Percentiles rank a stretch among this genome's conserved stretches.
Conservation (phyloP, 2,329 filamentous ascomycete species). For the Daldinia eschscholtzii region DNA sequence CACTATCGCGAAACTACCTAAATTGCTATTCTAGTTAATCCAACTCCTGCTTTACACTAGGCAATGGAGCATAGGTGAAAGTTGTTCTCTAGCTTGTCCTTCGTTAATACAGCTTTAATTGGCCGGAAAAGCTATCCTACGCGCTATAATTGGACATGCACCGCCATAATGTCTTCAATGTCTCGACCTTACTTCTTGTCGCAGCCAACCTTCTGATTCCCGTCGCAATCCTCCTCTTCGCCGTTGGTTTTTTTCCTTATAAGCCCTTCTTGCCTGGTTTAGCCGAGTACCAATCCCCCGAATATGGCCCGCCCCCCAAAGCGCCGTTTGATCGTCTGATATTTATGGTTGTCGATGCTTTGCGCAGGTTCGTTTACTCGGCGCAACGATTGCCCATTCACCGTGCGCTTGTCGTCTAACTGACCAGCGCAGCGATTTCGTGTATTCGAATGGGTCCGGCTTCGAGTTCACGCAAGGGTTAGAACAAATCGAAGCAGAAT, state of each 20-base stretch:
- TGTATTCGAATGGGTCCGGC: slow-evolving; percentile 83
- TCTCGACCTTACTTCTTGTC: slow-evolving; percentile 62
- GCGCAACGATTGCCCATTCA: slow-evolving; percentile 18
- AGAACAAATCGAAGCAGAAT: slow-evolving; percentile 38
- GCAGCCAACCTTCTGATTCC: slow-evolving; percentile 84
- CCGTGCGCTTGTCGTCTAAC: slow-evolving; percentile 27
- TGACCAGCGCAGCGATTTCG: slow-evolving; percentile 79
- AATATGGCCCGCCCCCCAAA: slow-evolving; percentile 68
- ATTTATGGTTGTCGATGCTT: slow-evolving; percentile 97
- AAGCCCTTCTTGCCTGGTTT: slow-evolving; percentile 92
- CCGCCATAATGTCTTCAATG: slow-evolving; percentile 47
- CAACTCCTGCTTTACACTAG: slow-evolving; percentile 18
- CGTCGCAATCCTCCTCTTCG: slow-evolving; percentile 80
- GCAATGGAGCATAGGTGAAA: slow-evolving; percentile 35
- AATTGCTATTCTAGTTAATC: not conserved
- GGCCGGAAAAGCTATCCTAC: slow-evolving; percentile 5
- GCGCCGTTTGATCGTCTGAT: slow-evolving; percentile 89
- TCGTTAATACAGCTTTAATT: slow-evolving; percentile 6
- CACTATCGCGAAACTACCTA: slow-evolving; percentile 15
- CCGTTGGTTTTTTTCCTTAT: slow-evolving; percentile 95
- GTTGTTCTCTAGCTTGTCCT: slow-evolving; percentile 3
- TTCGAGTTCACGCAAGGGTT: slow-evolving; percentile 92
- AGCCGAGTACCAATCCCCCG: slow-evolving; percentile 72
- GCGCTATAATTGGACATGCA: slow-evolving; percentile 46
- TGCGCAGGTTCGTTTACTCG: slow-evolving; percentile 75